Evolutionary conservation across 768 basidiomycete species (phyloP).

Genomic region (Leccinum rimulosum): DNA sequence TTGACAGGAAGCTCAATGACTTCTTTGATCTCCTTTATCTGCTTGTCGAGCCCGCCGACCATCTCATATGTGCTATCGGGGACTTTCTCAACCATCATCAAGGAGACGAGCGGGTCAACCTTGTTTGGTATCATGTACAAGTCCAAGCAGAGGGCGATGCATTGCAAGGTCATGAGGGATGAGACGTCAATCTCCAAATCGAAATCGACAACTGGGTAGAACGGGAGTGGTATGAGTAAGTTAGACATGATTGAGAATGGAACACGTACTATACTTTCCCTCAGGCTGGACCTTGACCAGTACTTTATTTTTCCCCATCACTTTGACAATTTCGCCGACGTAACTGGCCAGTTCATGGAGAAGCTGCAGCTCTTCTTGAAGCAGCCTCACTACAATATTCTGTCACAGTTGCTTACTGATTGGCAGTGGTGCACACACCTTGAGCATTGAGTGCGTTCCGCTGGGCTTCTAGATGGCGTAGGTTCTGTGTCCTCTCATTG

Average conservation of each 20-base stretch:
- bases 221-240: not conserved
- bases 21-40: constrained; percentile 98
- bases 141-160: constrained; percentile 94
- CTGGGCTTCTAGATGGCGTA: constrained; percentile 93
- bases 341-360: constrained; percentile 89
- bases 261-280: constrained; percentile 91
- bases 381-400: constrained; percentile 65
- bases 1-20: constrained; percentile 98
- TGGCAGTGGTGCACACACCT: constrained; percentile 48
- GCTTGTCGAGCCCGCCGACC: constrained; percentile 98
- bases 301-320: constrained; percentile 99
- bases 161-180: constrained; percentile 78
- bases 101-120: constrained; percentile 94
- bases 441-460: constrained; percentile 95
- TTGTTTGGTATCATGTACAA: constrained; percentile 97
- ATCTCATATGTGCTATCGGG: constrained; percentile 99
- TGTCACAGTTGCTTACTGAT: not conserved
- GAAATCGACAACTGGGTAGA: constrained; percentile 80
- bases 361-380: constrained; percentile 89
- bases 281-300: constrained; percentile 98
- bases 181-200: constrained; percentile 83
- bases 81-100: constrained; percentile 99
- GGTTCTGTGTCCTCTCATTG: constrained; percentile 94
- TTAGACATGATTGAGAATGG: not conserved
- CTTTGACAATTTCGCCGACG: constrained; percentile 96